phyloP scores from a whole-genome alignment of 208 protist genomes.

The Cochliopodium minus region DNA sequence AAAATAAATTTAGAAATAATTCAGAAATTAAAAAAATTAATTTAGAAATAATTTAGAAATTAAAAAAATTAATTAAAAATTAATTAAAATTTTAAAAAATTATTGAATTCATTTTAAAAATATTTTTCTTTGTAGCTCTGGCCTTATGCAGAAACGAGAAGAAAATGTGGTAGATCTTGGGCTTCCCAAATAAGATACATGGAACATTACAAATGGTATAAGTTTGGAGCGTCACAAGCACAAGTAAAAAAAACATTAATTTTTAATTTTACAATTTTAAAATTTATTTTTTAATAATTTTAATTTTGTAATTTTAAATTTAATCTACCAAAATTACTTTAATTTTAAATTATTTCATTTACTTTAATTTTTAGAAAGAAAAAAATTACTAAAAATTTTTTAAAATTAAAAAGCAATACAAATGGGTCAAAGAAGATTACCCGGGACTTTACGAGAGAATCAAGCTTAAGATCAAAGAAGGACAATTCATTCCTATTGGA shows the following conservation, averaged over 20 bases:
- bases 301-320: constrained; percentile 23
- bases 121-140: constrained; percentile 34
- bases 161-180: constrained; percentile 22
- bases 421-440: constrained; percentile 23
- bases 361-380: constrained; percentile 3
- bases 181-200: neutral
- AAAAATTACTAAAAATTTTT: constrained; percentile 29
- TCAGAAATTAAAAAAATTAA: neutral
- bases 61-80: too few species aligned
- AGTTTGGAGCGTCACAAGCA: constrained; percentile 25
- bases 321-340: constrained; percentile 20
- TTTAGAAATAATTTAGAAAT: too few species aligned
- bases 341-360: constrained; percentile 8
- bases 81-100: too few species aligned
- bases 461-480: constrained; percentile 14
- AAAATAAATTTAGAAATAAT: too few species aligned
- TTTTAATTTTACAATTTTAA: neutral
- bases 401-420: constrained; percentile 25
- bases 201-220: neutral
- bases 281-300: constrained; percentile 23
- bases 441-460: constrained; percentile 29
- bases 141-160: constrained; percentile 28
- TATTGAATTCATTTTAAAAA: too few species aligned
- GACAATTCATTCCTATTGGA: constrained; percentile 27
- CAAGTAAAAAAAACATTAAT: constrained; percentile 11